These are phyloP conservation scores for Entomortierella parvispora DNA, from an alignment of 192 early-diverging fungal species.

Conservation along the genomic window DNA sequence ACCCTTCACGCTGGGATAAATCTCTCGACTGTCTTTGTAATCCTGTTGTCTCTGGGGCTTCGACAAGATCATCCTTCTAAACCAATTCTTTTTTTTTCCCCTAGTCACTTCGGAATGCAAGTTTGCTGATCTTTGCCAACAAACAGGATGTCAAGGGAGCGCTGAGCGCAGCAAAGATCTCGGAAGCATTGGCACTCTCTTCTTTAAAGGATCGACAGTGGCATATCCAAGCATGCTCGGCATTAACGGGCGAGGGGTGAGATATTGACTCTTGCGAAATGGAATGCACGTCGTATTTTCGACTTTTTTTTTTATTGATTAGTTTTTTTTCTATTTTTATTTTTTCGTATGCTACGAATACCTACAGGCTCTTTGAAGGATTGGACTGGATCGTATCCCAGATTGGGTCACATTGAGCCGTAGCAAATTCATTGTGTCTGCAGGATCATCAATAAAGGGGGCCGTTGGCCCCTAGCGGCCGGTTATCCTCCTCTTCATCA, in stretches of 20 bases:
- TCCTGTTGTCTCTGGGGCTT: neutral
- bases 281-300: neutral
- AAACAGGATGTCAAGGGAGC: conserved; percentile 77
- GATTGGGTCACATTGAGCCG: conserved; percentile 40
- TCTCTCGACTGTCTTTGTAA: neutral
- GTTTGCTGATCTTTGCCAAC: conserved; percentile 73
- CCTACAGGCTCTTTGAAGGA: conserved; percentile 63
- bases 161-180: conserved; percentile 69
- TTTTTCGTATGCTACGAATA: neutral
- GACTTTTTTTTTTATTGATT: neutral
- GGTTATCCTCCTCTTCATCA: conserved; percentile 18
- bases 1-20: neutral
- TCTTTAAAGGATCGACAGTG: conserved; percentile 73
- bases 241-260: conserved; percentile 73
- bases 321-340: conserved; percentile 1
- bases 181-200: conserved; percentile 66
- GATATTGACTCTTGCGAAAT: neutral
- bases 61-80: neutral
- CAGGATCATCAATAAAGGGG: too few relatives aligned
- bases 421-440: neutral
- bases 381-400: conserved; percentile 70
- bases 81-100: neutral
- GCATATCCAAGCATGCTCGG: conserved; percentile 80
- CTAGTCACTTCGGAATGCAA: conserved; percentile 67
- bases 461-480: neutral